Evolutionary conservation across 495 filamentous ascomycete species (phyloP), one percentile per base, ranked within the genome.

Genomic region (Xylaria palmicola): DNA sequence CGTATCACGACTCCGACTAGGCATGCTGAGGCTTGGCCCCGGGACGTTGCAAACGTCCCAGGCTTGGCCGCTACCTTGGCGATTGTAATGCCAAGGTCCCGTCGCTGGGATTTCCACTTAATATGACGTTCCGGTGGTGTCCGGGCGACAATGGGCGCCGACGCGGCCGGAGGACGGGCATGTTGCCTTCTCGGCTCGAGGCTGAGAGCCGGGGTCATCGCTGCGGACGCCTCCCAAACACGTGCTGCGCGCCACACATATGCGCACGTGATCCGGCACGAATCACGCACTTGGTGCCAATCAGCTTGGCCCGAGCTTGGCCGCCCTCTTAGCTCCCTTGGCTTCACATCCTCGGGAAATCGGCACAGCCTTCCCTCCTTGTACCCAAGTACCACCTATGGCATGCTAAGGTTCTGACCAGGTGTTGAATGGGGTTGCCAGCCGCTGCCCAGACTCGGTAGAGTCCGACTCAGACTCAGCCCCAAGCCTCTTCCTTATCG

Each of bases 231-330:
- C 17, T 30, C 45, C 30, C 15, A 6, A 9, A 27, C 44, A 48
- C 44, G 24, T 48, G 44, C 29, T 29, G 47, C 48, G n/a, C n/a
- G 13, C 36, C n/a, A 15, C 13, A 55, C n/a, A 20, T 8, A 9
- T 6, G 27, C 20, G 37, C 53, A 56, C 53, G 53, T 56, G 53
- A 56, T 27, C 27, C 27, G 13, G 53, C 15, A 29, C 24, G 9
- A 40, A 26, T 27, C 12, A 19, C 29, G 4, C 13, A 19, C 13
- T 39, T 24, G 15, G 24, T 30, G 53, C 27, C 22, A 26, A 34
- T 34, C 53, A 17, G 26, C 53, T 56, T 56, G 39, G 53, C 39
- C 39, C 17, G 4, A 43, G 26, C 53, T 56, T 56, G 53, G 53
- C 53, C 20, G 22, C 12, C 51, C n/a, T 29, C 29, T 7, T 9